A percentile compares a stretch with the other conserved stretches of the same genome.
phyloP scores from a whole-genome alignment of 2,329 filamentous ascomycete species.

The Alternaria incomplexa region DNA sequence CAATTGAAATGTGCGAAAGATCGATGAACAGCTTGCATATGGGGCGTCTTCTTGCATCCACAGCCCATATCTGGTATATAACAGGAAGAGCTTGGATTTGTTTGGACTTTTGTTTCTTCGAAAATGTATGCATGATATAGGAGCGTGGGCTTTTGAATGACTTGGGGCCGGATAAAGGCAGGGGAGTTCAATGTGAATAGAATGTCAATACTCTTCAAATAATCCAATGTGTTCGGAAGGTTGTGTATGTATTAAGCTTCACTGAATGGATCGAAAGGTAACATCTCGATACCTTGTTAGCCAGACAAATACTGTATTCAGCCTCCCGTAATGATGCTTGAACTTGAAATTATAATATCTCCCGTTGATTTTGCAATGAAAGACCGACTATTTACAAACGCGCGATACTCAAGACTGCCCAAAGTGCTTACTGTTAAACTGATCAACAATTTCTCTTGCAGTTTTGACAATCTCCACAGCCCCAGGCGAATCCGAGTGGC shows the following conservation, averaged over 20 bases:
- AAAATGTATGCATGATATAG: neutral
- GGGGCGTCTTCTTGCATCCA: neutral
- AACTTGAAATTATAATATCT: neutral
- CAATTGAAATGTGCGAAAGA: neutral
- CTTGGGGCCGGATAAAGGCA: neutral
- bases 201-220: neutral
- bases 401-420: conserved; percentile 3
- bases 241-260: neutral
- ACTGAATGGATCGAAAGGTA: neutral
- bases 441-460: conserved; percentile 51
- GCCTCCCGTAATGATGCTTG: neutral
- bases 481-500: conserved; percentile 54
- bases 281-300: neutral
- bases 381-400: neutral
- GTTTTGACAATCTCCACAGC: conserved; percentile 53
- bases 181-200: neutral
- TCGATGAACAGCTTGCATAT: neutral
- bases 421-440: conserved; percentile 45
- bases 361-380: neutral
- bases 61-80: neutral
- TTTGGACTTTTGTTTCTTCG: neutral
- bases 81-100: neutral
- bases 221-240: neutral
- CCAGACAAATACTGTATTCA: neutral
- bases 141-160: neutral